These are phyloP conservation scores for Chlorophyllum brunneum DNA, from an alignment of 768 basidiomycete genomes.

Conservation along the genomic window DNA sequence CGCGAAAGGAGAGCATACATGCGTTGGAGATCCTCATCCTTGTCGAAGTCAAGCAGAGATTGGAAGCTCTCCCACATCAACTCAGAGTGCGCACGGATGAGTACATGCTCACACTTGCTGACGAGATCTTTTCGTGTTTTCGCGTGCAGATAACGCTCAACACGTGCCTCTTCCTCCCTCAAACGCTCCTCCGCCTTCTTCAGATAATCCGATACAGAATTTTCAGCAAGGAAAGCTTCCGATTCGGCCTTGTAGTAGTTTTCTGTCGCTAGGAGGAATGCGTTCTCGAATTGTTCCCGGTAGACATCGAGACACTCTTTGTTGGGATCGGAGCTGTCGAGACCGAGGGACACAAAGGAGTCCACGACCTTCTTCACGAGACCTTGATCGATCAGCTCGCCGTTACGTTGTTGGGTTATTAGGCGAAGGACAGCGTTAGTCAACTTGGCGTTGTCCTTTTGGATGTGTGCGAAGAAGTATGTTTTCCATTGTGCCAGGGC, in stretches of 20 bases:
- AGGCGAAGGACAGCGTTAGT: constrained; percentile 84
- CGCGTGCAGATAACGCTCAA: constrained; percentile 91
- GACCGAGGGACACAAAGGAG: constrained; percentile 93
- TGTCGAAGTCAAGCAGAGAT: constrained; percentile 85
- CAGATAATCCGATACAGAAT: constrained; percentile 93
- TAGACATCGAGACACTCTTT: constrained; percentile 95
- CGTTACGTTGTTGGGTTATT: constrained; percentile 92
- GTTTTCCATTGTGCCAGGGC: constrained; percentile 95
- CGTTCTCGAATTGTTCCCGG: constrained; percentile 85
- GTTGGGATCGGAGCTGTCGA: constrained; percentile 89
- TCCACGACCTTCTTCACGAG: constrained; percentile 98
- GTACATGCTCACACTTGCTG: constrained; percentile 87
- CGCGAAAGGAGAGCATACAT: constrained; percentile 96
- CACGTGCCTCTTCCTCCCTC: constrained; percentile 92
- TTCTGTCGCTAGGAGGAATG: constrained; percentile 88
- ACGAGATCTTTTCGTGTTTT: constrained; percentile 85
- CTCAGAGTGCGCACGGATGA: constrained; percentile 87
- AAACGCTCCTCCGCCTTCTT: constrained; percentile 95
- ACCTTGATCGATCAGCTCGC: constrained; percentile 91
- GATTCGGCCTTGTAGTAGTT: constrained; percentile 94
- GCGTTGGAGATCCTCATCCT: constrained; percentile 92
- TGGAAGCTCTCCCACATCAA: constrained; percentile 98
- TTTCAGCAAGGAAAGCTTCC: constrained; percentile 86
- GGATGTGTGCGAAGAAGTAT: constrained; percentile 85
- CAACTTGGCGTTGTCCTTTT: constrained; percentile 76